phyloP scores from a whole-genome alignment of 495 filamentous ascomycete genomes.

The Aspergillus incahuasiensis region DNA sequence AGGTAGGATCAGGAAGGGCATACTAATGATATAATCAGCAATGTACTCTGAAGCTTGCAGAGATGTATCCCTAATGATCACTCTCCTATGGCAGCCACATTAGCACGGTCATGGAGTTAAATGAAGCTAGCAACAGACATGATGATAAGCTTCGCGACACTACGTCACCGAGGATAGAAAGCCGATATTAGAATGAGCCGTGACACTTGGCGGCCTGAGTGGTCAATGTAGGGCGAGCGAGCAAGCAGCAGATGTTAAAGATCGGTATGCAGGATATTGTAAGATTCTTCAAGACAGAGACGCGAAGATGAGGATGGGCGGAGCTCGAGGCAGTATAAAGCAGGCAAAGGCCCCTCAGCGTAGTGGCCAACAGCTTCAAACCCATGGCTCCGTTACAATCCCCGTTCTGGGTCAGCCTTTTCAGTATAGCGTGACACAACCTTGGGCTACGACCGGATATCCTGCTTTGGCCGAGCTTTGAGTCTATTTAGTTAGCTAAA shows the following conservation, averaged over 20 bases:
- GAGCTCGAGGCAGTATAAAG: background rate
- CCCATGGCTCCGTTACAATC: constrained; percentile 22
- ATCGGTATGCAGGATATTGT: background rate
- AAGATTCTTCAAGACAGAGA: background rate
- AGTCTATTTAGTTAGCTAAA: background rate
- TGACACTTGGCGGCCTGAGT: background rate
- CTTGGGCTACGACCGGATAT: constrained; percentile 3
- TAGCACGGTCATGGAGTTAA: background rate
- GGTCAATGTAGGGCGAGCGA: background rate
- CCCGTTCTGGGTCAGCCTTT: constrained; percentile 14
- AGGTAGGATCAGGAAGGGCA: constrained; percentile 17
- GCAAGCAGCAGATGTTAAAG: background rate
- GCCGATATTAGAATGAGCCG: background rate
- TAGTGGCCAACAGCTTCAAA: constrained; percentile 9
- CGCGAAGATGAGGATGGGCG: background rate
- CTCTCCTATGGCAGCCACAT: constrained; percentile 53
- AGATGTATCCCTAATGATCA: constrained; percentile 74
- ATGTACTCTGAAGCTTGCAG: constrained; percentile 65
- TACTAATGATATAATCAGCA: constrained; percentile 78
- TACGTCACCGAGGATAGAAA: constrained; percentile 17
- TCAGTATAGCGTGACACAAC: constrained; percentile 19
- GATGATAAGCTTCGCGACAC: constrained; percentile 10
- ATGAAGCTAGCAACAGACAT: constrained; percentile 23
- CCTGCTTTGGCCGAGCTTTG: background rate
- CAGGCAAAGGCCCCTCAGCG: background rate